Evolutionary conservation across 2,329 filamentous ascomycete species (phyloP), one percentile per base, ranked within the genome.

Genomic region (Emmonsiellopsis sp.): DNA sequence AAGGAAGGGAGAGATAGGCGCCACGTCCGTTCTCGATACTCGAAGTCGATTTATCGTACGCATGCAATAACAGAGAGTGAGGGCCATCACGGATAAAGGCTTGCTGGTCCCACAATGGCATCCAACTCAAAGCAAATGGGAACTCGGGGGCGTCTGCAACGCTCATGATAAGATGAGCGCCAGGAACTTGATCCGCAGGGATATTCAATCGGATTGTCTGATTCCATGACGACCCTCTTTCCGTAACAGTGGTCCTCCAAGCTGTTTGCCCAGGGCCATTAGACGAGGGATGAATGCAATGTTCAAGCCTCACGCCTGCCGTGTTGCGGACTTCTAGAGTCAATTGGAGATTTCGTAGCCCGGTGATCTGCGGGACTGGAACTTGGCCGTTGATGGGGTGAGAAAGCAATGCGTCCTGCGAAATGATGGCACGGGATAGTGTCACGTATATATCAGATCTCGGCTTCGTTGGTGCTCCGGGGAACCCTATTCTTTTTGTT

Each of bases 361-460:
- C 77, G 15, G 78, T 80, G 13, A 76, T 75, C 2, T 84, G 79
- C 32, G 87, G 78, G 1, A 92, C 75, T 1, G 86, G 84, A 9
- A 92, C 84, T 57, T 86, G 87, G n/a, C 89, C 89, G 35, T 86
- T 84, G 62, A 95, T 89, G 0, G 83, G 82, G 63, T 86, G 84
- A 7, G 82, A 80, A 20, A 86, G 70, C 41, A 80, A 74, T 9
- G 80, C 79, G 58, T 82, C 79, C 54, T 84, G 83, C 15, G 86
- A 84, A 26, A 98, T 75, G n/a, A 84, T 78, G 0, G 89, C 87
- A 58, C 89, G 84, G 54, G 84, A 83, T 47, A 98, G 71, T 0
- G 90, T 96, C 44, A 98, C 71, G 66, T 98, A 98, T 50, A 98
- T 97, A 67, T 98, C 94, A 9, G 90, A 96, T 62, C 94, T 80